These are phyloP conservation scores for Rheum nobile DNA, from an alignment of 148 eudicot species.

Conservation along the genomic window DNA sequence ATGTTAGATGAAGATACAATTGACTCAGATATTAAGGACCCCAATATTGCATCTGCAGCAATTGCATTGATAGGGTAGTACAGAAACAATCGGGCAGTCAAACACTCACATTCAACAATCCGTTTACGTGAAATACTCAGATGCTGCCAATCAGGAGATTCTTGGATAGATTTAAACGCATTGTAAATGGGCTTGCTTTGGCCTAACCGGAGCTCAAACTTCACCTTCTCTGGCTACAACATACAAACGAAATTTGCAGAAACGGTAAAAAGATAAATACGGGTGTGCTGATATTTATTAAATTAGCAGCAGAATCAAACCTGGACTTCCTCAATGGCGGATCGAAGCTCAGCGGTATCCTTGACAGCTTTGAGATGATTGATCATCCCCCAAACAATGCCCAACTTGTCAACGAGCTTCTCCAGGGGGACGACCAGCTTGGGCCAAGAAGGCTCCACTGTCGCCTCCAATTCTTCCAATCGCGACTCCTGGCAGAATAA, in stretches of 20 bases:
- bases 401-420: conserved; percentile 56
- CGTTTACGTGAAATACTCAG: conserved; percentile 75
- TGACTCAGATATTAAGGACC: no score
- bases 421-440: conserved; percentile 93
- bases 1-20: background rate
- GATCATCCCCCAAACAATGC: conserved; percentile 82
- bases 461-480: conserved; percentile 74
- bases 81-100: background rate
- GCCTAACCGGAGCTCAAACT: conserved; percentile 80
- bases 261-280: background rate
- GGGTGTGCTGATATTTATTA: background rate
- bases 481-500: conserved; percentile 41
- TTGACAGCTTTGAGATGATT: conserved; percentile 88
- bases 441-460: conserved; percentile 78
- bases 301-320: conserved; percentile 15
- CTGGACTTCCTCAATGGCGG: conserved; percentile 99
- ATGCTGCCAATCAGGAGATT: conserved; percentile 63
- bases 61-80: background rate
- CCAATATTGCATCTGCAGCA: background rate
- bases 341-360: conserved; percentile 75
- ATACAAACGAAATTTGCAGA: background rate
- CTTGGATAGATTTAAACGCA: conserved; percentile 79
- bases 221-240: conserved; percentile 88
- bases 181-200: conserved; percentile 90
- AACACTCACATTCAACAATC: conserved; percentile 74